phyloP scores from a whole-genome alignment of 2,329 filamentous ascomycete genomes.

The Trichoderma sp. region DNA sequence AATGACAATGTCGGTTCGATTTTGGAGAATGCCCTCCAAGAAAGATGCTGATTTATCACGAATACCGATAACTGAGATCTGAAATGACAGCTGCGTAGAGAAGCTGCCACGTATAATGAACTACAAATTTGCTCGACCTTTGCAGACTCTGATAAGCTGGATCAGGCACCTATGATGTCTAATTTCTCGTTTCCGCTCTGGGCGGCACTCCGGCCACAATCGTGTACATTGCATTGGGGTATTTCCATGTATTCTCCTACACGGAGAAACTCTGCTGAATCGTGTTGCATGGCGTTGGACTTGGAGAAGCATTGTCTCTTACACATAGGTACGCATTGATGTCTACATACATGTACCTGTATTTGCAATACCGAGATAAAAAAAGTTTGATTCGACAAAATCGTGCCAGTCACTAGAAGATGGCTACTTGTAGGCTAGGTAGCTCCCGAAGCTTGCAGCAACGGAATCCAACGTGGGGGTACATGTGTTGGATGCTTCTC shows the following conservation, averaged over 20 bases:
- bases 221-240: background rate
- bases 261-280: background rate
- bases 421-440: background rate
- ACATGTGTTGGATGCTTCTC: background rate
- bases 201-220: background rate
- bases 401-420: background rate
- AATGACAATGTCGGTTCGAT: background rate
- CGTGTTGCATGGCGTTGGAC: background rate
- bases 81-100: background rate
- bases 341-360: background rate
- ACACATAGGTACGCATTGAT: background rate
- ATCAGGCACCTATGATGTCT: too few relatives aligned
- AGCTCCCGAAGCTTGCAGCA: background rate
- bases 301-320: background rate
- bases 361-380: background rate
- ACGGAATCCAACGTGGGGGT: background rate
- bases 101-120: background rate
- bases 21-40: background rate
- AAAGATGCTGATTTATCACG: background rate
- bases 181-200: background rate
- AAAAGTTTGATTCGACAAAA: background rate
- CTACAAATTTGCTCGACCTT: background rate
- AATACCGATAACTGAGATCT: background rate
- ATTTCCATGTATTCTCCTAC: background rate
- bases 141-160: background rate